These are phyloP conservation scores for Russula virescens DNA, from an alignment of 768 basidiomycete species.

Conservation along the genomic window DNA sequence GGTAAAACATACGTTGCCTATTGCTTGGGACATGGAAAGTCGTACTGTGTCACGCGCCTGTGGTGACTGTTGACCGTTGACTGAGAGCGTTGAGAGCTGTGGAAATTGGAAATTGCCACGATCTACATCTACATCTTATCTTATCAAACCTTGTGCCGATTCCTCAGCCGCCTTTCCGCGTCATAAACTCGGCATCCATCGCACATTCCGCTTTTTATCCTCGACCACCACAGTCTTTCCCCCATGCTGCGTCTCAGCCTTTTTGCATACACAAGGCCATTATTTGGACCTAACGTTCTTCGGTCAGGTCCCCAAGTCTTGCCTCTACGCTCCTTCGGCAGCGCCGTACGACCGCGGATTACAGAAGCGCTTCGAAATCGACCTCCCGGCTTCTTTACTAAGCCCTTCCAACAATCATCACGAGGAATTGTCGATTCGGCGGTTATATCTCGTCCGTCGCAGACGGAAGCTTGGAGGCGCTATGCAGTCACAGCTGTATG, in stretches of 20 bases:
- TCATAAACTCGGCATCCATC: conserved; percentile 7
- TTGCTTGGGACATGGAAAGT: conserved; percentile 64
- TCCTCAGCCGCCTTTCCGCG: not conserved
- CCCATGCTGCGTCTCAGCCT: conserved; percentile 30
- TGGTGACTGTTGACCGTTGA: no score
- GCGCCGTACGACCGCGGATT: conserved; percentile 31
- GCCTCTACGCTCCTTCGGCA: conserved; percentile 30
- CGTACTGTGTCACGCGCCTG: not conserved
- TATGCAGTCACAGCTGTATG: conserved; percentile 50
- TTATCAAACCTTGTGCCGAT: not conserved
- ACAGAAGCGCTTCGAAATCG: conserved; percentile 31
- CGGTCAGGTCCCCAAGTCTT: conserved; percentile 25
- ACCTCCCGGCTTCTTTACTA: conserved; percentile 25
- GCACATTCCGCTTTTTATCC: conserved; percentile 1
- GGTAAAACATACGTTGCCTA: conserved; percentile 63
- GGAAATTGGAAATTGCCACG: not conserved
- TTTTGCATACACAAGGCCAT: conserved; percentile 25
- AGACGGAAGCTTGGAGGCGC: conserved; percentile 42
- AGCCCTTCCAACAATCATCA: conserved; percentile 29
- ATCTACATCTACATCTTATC: conserved; percentile 11
- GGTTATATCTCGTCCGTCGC: conserved; percentile 34
- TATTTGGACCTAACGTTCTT: conserved; percentile 23
- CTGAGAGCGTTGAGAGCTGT: no score
- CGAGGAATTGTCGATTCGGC: conserved; percentile 50
- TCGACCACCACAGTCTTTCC: conserved; percentile 2